These are phyloP conservation scores for Paecilomyces formosus DNA, from an alignment of 2,329 filamentous ascomycete species.

Conservation along the genomic window DNA sequence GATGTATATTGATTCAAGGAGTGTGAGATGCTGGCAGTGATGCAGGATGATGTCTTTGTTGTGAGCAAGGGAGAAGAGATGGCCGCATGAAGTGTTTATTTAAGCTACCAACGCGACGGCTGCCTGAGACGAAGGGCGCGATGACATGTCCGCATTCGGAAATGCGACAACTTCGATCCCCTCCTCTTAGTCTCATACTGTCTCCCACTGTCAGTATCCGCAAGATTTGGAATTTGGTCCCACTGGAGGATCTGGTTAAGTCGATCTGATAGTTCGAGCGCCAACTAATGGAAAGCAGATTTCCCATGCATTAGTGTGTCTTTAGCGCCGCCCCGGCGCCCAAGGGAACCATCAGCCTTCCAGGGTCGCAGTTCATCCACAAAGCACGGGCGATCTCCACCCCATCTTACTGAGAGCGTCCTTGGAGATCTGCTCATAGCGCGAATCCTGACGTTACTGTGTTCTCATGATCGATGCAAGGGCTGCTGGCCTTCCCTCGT, in stretches of 20 bases:
- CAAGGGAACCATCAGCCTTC: not conserved
- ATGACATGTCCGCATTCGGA: not conserved
- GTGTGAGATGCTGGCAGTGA: not conserved
- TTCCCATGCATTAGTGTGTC: not conserved
- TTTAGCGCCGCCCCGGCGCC: not conserved
- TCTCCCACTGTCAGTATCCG: not conserved
- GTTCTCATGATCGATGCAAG: not conserved
- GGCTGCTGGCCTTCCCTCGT: not conserved
- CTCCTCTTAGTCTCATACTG: not conserved
- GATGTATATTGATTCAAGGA: not conserved
- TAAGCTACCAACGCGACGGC: not conserved
- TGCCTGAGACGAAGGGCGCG: not conserved
- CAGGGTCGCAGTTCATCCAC: not conserved
- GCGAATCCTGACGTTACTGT: not conserved
- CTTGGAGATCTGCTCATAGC: not conserved
- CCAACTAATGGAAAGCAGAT: not conserved
- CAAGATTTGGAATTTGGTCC: not conserved
- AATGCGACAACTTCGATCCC: not conserved
- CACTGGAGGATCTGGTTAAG: not conserved
- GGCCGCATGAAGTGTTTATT: not conserved
- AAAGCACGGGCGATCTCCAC: not conserved
- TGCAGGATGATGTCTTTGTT: not conserved
- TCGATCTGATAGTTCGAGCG: not conserved
- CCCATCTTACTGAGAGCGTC: not conserved
- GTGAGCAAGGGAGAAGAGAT: not conserved